Base-by-base conservation (phyloP, 2,329 filamentous ascomycete species). In the Thielaviopsis euricoi region DNA sequence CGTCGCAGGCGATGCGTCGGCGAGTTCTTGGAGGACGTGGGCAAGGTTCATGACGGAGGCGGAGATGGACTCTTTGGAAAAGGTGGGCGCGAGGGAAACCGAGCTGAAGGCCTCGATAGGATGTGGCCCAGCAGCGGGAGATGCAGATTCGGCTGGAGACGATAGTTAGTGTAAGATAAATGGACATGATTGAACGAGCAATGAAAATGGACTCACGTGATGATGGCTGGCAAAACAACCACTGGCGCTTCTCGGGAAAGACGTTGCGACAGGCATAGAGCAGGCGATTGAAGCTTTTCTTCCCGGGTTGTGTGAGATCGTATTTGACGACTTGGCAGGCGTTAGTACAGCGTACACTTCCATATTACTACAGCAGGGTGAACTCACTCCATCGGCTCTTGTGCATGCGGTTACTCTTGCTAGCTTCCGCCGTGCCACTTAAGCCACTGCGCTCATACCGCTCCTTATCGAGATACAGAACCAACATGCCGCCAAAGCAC, bases 391-490 rank as follows among this genome's bases (percentile, higher is more conserved):
- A 97, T 69, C 87, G 77, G 57, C 82, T 79, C 66, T 86, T 89
- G 52, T 79, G 66, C 1, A 76, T 76, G 21, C 80, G 73, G 60
- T 73, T 75, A 6, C 80, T 80, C 63, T 82, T 83, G 50, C 71
- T 70, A 1, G 78, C 79, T 58, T 81, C 72, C 19, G 86, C 78
- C 62, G 82, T 83, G 0, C 91, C 91, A 0, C 83, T 79, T 0
- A 98, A 74, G 0, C 93, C 93, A 52, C 85, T 83, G 53, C 84
- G 79, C 69, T 97, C 89, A 68, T 90, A 96, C 0, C 80, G 82
- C 57, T 89, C 82, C 63, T 85, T 89, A 62, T 89, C 85, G 25
- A 97, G 75, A 64, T 88, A 86, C 64, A 98, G 76, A 3, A 77
- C 81, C 37, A 98, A 74, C 0, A 79, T 71, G 0, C 88, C 88